Base-by-base conservation (phyloP, 2,329 filamentous ascomycete genomes). In the Pseudogymnoascus sp. region DNA sequence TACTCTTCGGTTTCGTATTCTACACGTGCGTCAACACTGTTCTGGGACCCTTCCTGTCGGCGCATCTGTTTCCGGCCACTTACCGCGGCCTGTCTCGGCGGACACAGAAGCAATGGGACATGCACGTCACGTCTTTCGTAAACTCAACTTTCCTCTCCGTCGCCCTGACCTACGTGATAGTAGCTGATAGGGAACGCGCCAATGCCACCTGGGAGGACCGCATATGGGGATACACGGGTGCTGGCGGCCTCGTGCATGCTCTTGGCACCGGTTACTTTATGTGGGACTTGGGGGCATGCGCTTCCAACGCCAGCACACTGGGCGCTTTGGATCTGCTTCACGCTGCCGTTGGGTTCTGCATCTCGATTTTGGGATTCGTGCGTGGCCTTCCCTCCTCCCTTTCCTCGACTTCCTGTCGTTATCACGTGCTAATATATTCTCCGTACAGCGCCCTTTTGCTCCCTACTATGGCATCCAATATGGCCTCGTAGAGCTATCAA, bases 401-500 rank as follows among this genome's bases (percentile, higher is more conserved):
- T 63, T 33, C 26, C 47, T 17, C 26, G 28, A 3, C 17, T 21
- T 33, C 0, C 17, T 13, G 10, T 5, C 3, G 17, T 21, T 35
- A 57, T 57, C 17, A 57, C 28, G 17, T 57, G 50, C 50, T 57
- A 57, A 57, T 21, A 3, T 64, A 60, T 63, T 63, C 63, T 63
- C 31, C 62, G 36, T 31, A 33, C 71, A 93, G 90, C 82, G 89
- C 63, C 90, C 90, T 2, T 91, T 93, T 69, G 81, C 91, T 70
- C 92, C 93, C 77, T 92, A 87, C 78, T 95, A 93, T 75, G 88
- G 84, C 63, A 82, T 83, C 62, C 83, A 85, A 65, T 95, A 95
- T 76, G 89, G 93, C 71, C 85, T 95, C 62, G 93, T 91, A 82
- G 90, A 95, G 75, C 82, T 95, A 26, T 92, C 89, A 15, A 89